These are phyloP conservation scores for Neonectria coccinea DNA, from an alignment of 2,329 filamentous ascomycete genomes.

Conservation along the genomic window DNA sequence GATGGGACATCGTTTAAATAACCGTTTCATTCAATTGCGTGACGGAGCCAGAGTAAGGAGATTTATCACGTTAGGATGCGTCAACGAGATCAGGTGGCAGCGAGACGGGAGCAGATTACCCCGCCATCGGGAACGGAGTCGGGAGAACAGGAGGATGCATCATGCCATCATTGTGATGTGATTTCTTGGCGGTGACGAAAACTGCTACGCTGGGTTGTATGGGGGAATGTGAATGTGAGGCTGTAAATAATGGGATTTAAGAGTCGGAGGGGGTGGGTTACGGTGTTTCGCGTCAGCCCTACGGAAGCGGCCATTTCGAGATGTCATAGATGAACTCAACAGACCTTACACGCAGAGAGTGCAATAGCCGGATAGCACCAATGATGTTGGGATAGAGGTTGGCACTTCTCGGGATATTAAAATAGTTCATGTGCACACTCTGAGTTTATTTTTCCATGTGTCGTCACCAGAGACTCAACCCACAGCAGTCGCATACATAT, in stretches of 20 bases:
- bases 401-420: no score
- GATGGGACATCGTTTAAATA: not conserved
- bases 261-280: no score
- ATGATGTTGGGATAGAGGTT: no score
- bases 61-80: slow-evolving; percentile 25
- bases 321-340: no score
- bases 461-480: no score
- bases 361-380: no score
- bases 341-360: no score
- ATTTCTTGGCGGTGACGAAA: not conserved
- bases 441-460: no score
- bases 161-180: not conserved
- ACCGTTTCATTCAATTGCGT: not conserved
- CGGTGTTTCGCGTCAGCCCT: no score
- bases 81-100: not conserved
- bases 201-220: not conserved
- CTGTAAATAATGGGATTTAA: not conserved
- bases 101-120: slow-evolving; percentile 4
- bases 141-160: not conserved
- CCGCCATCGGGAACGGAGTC: slow-evolving; percentile 21
- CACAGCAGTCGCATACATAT: no score
- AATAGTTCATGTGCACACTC: no score
- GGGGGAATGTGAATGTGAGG: not conserved
- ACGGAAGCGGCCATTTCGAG: no score
- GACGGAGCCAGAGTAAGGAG: not conserved